Evolutionary conservation across 2,329 filamentous ascomycete species (phyloP), one percentile per base, ranked within the genome.

Genomic region (Pseudogymnoascus sp.): DNA sequence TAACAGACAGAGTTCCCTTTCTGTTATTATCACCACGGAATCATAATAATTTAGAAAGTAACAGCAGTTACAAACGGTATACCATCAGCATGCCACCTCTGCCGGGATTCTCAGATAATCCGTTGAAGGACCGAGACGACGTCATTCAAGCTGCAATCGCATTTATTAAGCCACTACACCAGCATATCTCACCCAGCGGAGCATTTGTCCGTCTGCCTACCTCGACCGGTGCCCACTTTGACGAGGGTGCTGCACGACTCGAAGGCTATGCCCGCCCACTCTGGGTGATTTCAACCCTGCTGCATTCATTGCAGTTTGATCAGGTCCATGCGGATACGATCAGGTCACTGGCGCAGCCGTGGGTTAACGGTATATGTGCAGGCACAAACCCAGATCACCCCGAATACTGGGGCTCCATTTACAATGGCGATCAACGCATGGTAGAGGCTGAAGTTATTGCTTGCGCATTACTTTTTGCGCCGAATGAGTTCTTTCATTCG

Each of bases 401-500:
- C 0, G 73, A 76, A 14, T 82, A 80, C 64, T 82, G 80, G 80
- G 80, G 78, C 0, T 69, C 72, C 0, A 74, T 82, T 2, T 69
- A 72, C 0, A 67, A 80, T 5, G 72, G 73, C 23, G 80, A 82
- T 49, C 80, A 83, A 65, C 69, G 78, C 1, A 83, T 82, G 80
- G 80, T 82, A 0, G 80, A 83, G 64, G 77, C 78, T 45, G 80
- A 82, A 66, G 78, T 78, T 29, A 74, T 82, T 4, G 75, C 79
- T 0, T 80, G 78, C 65, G 78, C 78, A 0, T 69, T 83, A 1
- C 71, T 82, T 0, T 69, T 72, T 1, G 76, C 77, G 0, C 78
- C 80, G 1, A 67, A 72, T 2, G 66, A 70, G 2, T 75, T 79
- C 63, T 71, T 71, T 6, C 65, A 69, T 8, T 65, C 67, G 0